Base-by-base conservation (phyloP, 1,139 yeast genomes). In the Yamadazyma trypodendri region DNA sequence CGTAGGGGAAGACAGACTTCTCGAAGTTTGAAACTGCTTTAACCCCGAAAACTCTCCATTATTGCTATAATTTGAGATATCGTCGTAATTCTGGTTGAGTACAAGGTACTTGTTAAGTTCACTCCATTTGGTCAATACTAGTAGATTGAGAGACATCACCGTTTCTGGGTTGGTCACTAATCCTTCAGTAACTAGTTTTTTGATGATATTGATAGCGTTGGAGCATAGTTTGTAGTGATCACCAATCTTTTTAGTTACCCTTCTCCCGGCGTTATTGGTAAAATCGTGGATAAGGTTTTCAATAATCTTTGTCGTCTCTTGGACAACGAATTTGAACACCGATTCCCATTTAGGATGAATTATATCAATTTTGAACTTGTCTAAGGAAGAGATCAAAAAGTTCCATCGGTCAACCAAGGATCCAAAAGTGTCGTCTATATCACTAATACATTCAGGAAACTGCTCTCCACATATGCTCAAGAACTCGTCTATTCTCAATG, bases 311-410 rank as follows among this genome's bases (percentile, higher is more conserved):
- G 55, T 54, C 6, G 73, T 53, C 44, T 76, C 77, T 4, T 57
- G 56, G 32, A 70, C 60, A 36, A 79, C 52, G 41, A 63, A 70
- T 11, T 55, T 58, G 45, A 78, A 79, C 1, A 79, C 60, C 20
- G 68, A 66, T 42, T 68, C 61, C 89, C 88, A 82, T 47, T 77
- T 70, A 24, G 64, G 61, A 40, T 77, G 81, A 1, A 82, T 67
- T 13, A 74, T 50, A 32, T 74, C 78, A 7, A 47, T 48, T 49
- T 74, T 75, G 40, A 81, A 58, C 4, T 50, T 54, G 7, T 30
- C 32, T 6, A 42, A 12, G 34, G 72, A 75, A 8, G 49, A 46
- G 7, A 62, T 59, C 31, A 82, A 61, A 32, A 58, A 56, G 4
- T 62, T 55, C 61, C 77, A 72, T 37, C 68, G 64, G 8, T 58